Base-by-base conservation (phyloP, 768 basidiomycete genomes). In the Cystobasidiopsis lactophilus region DNA sequence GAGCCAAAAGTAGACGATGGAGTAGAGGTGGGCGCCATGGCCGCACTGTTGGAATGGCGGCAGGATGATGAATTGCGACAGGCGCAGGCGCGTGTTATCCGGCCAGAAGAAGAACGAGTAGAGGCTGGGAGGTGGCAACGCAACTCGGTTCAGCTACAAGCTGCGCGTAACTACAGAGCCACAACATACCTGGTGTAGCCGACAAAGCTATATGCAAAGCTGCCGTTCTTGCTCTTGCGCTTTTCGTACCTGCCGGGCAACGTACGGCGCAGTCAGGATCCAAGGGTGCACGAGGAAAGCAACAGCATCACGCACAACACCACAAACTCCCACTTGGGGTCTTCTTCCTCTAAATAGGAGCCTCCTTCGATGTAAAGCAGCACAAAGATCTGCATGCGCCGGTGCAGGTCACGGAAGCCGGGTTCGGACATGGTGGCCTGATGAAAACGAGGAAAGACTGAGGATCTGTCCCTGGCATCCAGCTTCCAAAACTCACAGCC, bases 71-170 rank as follows among this genome's bases (percentile, higher is more conserved):
- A 95, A 95, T 74, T 98, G 91, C 83, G 86, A 88, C 52, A 96
- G 69, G 58, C 93, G 75, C 65, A 95, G 62, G 29, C 93, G 77
- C 52, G 82, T 76, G 62, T 74, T 81, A 63, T 93, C 91, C 3
- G 93, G 93, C 68, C 81, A 96, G 66, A 79, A 82, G 69, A 86
- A 93, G 68, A 98, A 98, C 18, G 83, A 82, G 65, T 89, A 96
- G 37, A 96, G 71, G 1, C 88, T 85, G 91, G 66, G 93, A 91
- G 4, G 79, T 76, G 14, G 68, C 58, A 2, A 71, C 70, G 56
- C 72, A 68, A 5, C 75, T 70, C 18, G 69, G 59, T 37, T 66
- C 68, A 59, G 19, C 41, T 11, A 26, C 7, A 11, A 26, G 41
- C n/a, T n/a, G n/a, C n/a, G n/a, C n/a, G n/a, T n/a, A n/a, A n/a